A percentile compares a stretch with the other conserved stretches of the same genome.
These are phyloP conservation scores for Candida nanaspora DNA, from an alignment of 805 yeast species.

Conservation along the genomic window DNA sequence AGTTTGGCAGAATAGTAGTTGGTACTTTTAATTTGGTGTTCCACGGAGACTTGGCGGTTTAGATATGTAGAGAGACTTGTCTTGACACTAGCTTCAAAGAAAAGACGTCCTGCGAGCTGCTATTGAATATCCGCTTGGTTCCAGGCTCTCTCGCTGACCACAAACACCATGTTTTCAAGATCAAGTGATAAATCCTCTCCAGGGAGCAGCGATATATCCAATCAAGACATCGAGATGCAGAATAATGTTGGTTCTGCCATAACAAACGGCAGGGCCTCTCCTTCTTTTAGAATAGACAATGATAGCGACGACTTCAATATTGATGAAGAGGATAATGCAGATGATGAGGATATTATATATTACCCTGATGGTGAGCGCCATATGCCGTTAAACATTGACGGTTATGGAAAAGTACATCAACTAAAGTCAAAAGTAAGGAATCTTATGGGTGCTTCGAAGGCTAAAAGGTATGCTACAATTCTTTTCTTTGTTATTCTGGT, in stretches of 20 bases:
- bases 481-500: constrained; percentile 12
- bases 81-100: background rate
- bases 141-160: background rate
- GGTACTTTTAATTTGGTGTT: no score
- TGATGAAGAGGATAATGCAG: constrained; percentile 16
- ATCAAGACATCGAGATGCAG: constrained; percentile 15
- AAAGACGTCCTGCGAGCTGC: background rate
- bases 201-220: background rate
- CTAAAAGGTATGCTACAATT: constrained; percentile 6
- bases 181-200: background rate
- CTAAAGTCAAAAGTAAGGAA: background rate
- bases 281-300: background rate
- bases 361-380: background rate
- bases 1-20: no score
- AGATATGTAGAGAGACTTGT: no score
- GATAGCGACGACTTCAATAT: background rate
- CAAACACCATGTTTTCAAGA: background rate
- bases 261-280: no score
- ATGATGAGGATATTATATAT: constrained; percentile 11
- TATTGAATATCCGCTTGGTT: no score
- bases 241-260: background rate
- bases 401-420: background rate
- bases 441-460: constrained; percentile 19
- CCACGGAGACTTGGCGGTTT: no score
- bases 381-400: background rate